Percentiles rank a stretch among this genome's conserved stretches.
phyloP scores from a whole-genome alignment of 1,284 basidiomycete genomes.

The Calocybe gambosa region DNA sequence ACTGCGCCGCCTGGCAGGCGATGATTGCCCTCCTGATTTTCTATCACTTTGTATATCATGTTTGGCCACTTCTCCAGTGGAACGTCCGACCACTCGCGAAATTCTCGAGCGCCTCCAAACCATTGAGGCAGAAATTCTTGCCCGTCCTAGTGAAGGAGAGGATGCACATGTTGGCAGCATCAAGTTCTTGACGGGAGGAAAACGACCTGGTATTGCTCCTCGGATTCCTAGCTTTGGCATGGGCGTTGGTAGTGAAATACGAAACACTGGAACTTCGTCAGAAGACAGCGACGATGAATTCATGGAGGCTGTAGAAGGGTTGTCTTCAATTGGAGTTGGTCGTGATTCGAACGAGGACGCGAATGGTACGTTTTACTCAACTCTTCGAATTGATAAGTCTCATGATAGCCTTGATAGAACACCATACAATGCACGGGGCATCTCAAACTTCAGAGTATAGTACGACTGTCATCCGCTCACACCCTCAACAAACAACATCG shows the following conservation, averaged over 20 bases:
- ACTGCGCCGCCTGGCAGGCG: conserved; percentile 61
- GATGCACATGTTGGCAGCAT: conserved; percentile 83
- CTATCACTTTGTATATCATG: conserved; percentile 79
- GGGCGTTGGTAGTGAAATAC: conserved; percentile 59
- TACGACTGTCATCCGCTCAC: conserved; percentile 56
- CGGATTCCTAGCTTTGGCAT: conserved; percentile 84
- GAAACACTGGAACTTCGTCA: conserved; percentile 28
- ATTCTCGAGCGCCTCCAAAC: conserved; percentile 70
- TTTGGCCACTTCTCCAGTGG: conserved; percentile 57
- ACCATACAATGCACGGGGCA: conserved; percentile 45
- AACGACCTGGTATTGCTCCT: conserved; percentile 52
- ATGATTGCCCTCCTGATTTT: conserved; percentile 77
- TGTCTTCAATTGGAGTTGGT: conserved; percentile 47
- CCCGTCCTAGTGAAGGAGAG: conserved; percentile 55
- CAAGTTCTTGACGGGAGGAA: conserved; percentile 65
- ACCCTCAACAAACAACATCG: conserved; percentile 29
- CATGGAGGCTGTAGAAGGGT: conserved; percentile 53
- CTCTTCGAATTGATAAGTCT: conserved; percentile 6
- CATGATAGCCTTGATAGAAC: conserved; percentile 14
- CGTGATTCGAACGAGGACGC: conserved; percentile 42
- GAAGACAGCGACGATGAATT: conserved; percentile 71
- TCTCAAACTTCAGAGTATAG: conserved; percentile 53
- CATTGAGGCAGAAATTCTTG: conserved; percentile 78
- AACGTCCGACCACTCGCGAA: conserved; percentile 71
- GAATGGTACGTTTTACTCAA: conserved; percentile 25